Evolutionary conservation across 805 yeast species (phyloP), one percentile per base, ranked within the genome.

Genomic region (Candida berthetii): DNA sequence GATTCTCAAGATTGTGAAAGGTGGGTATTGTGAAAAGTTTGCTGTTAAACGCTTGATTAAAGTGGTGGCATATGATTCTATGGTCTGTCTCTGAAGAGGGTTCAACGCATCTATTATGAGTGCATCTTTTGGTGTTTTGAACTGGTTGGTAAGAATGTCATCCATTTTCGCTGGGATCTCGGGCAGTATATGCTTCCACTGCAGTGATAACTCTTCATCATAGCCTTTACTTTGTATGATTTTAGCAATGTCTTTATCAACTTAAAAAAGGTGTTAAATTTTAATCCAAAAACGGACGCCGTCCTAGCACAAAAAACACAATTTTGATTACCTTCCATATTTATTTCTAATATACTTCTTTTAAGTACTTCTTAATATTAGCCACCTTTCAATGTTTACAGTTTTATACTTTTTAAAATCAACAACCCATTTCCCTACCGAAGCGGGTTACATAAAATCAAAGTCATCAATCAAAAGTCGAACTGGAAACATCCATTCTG

Each of bases 1-100:
- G 1, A 76, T 50, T 41, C 82, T 48, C 11, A 64, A 46, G 2
- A 74, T 61, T 0, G 80, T 76, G 49, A 75, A 76, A 2, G 82
- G 82, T 7, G 58, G 55, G 15, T 49, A 42, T 0, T 25, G 15
- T n/a, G n/a, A 15, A 40, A 54, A 49, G 24, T 31, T 37, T 2
- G 35, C 11, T 32, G 38, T 22, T 22, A 53, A 40, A 33, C 45
- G 38, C 37, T 42, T 34, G 15, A 46, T 18, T 9, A 48, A 6
- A 2, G 40, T 36, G 2, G 36, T 38, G n/a, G 28, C 39, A 35
- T 44, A 50, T 8, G 40, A 22, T 8, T 38, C 37, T 3, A 52
- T 24, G 2, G 55, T 42, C 17, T 37, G 36, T 4, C 3, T 27
- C 10, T 22, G 22, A 0, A 15, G 15, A 5, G 43, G 35, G 15